Conservation (phyloP, 2,329 filamentous ascomycete species). For the Magnaporthiopsis incrustans region DNA sequence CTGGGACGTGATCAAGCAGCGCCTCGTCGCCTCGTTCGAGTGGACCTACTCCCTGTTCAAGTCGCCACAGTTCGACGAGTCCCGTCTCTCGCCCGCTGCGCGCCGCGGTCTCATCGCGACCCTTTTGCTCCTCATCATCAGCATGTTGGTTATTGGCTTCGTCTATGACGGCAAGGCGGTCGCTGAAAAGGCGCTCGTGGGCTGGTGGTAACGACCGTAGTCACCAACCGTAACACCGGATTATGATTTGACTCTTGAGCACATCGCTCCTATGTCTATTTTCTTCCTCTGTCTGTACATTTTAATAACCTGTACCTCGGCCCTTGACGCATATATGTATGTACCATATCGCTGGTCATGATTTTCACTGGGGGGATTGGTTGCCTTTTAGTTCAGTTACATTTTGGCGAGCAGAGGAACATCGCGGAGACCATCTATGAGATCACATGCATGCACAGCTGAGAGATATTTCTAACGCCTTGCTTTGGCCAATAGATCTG, state of each 20-base stretch:
- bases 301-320: neutral
- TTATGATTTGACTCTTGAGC: neutral
- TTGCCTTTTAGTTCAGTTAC: neutral
- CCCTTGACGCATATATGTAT: neutral
- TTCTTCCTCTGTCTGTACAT: neutral
- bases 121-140: constrained; percentile 11
- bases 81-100: constrained; percentile 15
- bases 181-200: neutral
- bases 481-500: neutral
- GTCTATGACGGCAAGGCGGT: constrained; percentile 8
- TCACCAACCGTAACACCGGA: neutral
- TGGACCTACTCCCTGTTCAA: constrained; percentile 15
- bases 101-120: constrained; percentile 16
- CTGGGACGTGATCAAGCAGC: constrained; percentile 21
- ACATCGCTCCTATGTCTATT: neutral
- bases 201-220: neutral
- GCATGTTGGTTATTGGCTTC: constrained; percentile 15
- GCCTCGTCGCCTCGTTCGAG: constrained; percentile 9
- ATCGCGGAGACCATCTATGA: too few species aligned
- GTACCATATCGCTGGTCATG: neutral
- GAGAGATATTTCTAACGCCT: neutral
- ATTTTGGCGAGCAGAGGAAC: neutral
- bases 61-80: constrained; percentile 10
- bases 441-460: too few species aligned
- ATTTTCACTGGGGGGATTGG: neutral